Base-by-base conservation (phyloP, 768 basidiomycete genomes). In the Hericium coralloides region DNA sequence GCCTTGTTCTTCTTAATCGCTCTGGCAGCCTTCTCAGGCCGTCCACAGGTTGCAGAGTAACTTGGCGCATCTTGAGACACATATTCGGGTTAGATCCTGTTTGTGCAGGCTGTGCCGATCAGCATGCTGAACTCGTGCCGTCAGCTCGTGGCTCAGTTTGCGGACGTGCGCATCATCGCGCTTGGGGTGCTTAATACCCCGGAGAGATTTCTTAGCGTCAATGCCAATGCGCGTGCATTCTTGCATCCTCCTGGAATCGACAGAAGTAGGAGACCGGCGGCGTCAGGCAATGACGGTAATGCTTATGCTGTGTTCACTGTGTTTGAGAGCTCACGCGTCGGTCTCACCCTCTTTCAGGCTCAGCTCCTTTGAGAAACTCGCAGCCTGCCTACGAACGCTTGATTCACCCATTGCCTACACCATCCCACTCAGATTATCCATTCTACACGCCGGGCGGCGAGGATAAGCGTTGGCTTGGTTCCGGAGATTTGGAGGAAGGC, bases 161-260 rank as follows among this genome's bases (percentile, higher is more conserved):
- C 77, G 8, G 90, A 92, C 64, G 80, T 88, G 37, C 79, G 89
- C 25, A 78, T 92, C 55, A 69, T 92, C 55, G 86, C 81, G 0
- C 76, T 91, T 49, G 89, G 89, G 9, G 83, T 82, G 1, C 73
- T 85, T 18, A 76, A 79, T 58, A 78, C 73, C 38, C 84, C 85
- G 4, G 75, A 77, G 41, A 82, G 79, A 53, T 67, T 76, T 43
- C 70, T 85, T 38, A 78, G 69, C 12, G 74, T 85, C 31, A 92
- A 92, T 62, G 64, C 69, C 9, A 89, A 87, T 66, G 89, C 90
- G n/a, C 79, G 75, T 53, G 63, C 76, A 41, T 78, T 91, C 55
- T 67, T 92, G 43, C 81, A 83, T 63, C 90, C 89, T 7, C 84
- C 87, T 2, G 85, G 82, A 4, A 79, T 88, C 43, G 74, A 73